These are phyloP conservation scores for Zygotorulaspora chibaensis DNA, from an alignment of 805 yeast species.

Conservation along the genomic window DNA sequence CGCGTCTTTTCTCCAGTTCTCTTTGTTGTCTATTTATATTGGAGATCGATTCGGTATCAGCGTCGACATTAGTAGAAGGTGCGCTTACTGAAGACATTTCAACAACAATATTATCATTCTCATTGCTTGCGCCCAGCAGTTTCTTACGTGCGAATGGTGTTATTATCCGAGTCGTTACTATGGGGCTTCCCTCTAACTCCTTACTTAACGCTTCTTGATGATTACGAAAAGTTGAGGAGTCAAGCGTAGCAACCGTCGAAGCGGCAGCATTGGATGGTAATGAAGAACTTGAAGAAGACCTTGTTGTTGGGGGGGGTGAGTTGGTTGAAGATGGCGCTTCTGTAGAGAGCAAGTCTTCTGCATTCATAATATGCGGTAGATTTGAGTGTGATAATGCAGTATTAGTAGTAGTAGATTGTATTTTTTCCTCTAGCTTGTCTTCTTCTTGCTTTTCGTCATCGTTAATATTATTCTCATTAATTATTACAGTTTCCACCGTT, in stretches of 20 bases:
- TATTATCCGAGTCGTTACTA: conserved; percentile 9
- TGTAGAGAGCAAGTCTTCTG: not conserved
- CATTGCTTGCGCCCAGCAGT: conserved; percentile 11
- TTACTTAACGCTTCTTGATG: not conserved
- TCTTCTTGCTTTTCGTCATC: conserved; percentile 13
- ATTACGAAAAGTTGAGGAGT: conserved; percentile 8
- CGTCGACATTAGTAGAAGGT: conserved; percentile 1
- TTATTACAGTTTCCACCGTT: conserved; percentile 28
- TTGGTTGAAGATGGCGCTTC: not conserved
- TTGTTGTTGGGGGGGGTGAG: conserved; percentile 9
- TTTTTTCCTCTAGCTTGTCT: conserved; percentile 23
- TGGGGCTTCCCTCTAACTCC: conserved; percentile 3
- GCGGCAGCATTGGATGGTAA: conserved; percentile 7
- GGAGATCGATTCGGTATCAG: conserved; percentile 3
- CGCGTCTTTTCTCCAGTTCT: conserved; percentile 32
- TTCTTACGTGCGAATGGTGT: conserved; percentile 12
- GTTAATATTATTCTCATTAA: conserved; percentile 25
- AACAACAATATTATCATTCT: conserved; percentile 9
- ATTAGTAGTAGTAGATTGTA: not conserved
- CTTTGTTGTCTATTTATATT: conserved; percentile 20
- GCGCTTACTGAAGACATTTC: conserved; percentile 8
- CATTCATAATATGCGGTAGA: not conserved
- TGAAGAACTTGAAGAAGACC: conserved; percentile 10
- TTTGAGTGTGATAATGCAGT: not conserved
- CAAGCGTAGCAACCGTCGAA: conserved; percentile 11